Evolutionary conservation across 345 rosid genomes (phyloP).

Genomic region (Salix udensis): DNA sequence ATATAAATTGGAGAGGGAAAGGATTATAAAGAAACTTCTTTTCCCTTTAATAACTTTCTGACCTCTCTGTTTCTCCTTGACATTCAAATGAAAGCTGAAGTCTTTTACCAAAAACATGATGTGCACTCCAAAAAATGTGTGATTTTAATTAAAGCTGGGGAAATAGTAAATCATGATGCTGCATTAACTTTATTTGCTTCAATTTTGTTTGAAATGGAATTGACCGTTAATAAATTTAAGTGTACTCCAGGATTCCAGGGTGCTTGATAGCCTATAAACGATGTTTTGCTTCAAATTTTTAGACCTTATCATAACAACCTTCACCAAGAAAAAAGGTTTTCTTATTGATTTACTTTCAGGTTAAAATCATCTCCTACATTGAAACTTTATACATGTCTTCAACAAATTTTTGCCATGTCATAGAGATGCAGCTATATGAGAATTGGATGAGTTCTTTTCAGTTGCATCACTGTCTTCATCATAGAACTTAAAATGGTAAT

Average conservation of each 20-base stretch:
- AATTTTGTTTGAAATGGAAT: not conserved
- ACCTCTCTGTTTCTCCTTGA: not conserved
- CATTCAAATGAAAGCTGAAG: constrained; percentile 1
- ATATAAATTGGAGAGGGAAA: not conserved
- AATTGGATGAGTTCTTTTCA: not conserved
- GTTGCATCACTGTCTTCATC: not conserved
- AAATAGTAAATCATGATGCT: not conserved
- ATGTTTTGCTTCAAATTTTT: not conserved
- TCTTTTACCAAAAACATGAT: not conserved
- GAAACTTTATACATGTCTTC: not conserved
- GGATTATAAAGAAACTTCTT: not conserved
- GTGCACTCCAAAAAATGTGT: not conserved
- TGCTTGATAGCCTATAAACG: not conserved
- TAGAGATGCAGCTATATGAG: not conserved
- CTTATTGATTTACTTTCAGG: not conserved
- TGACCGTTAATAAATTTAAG: not conserved
- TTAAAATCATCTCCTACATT: not conserved
- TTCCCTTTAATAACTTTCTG: not conserved
- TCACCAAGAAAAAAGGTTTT: not conserved
- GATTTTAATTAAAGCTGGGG: not conserved
- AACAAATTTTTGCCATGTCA: not conserved
- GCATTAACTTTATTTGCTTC: not conserved
- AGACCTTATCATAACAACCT: not conserved
- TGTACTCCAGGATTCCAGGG: not conserved
- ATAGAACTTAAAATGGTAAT: not conserved